Base-by-base conservation (phyloP, 345 rosid species). In the Clarkia xantiana region DNA sequence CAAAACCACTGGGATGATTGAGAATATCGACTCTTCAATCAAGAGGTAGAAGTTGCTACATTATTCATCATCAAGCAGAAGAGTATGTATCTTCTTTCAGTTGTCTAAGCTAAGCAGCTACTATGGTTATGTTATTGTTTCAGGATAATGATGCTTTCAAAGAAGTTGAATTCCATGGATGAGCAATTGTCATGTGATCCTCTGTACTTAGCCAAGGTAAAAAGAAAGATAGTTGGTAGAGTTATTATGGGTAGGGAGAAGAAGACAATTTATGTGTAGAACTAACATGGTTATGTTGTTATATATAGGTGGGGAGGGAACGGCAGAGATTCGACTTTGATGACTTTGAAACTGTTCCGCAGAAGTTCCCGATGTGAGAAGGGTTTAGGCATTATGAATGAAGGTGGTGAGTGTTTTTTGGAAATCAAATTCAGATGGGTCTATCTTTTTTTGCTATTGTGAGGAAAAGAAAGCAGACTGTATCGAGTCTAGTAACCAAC, bases 251-350 rank as follows among this genome's bases (percentile, higher is more conserved):
- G n/a, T n/a, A 40, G 17, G 12, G 9, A 11, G 25, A 8, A 5
- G 34, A 10, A 10, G 15, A 15, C 11, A 14, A 8, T 14, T n/a
- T 43, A 3, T 40, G 11, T 20, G 1, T 40, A 13, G 11, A 36
- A 18, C 47, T 55, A 42, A 62, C 45, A 29, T 15, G 11, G n/a
- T 40, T 34, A 16, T 23, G 48, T 39, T 44, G 52, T 40, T n/a
- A n/a, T 44, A n/a, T n/a, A 56, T 67, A 93, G 99, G 94, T 64
- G 45, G 97, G 95, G 53, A 77, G 74, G 67, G 95, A 87, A 60
- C 71, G 97, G 44, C 99, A 82, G 58, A 80, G 90, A 70, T 82
- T 72, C 10, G 97, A 93, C 72, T 87, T 77, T n/a, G 97, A 85
- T 54, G 99, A 87, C 68, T 78, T 80, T 18, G 99, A 93, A 60